Conservation (phyloP, 179 eudicot species). For the Nepenthes alata region DNA sequence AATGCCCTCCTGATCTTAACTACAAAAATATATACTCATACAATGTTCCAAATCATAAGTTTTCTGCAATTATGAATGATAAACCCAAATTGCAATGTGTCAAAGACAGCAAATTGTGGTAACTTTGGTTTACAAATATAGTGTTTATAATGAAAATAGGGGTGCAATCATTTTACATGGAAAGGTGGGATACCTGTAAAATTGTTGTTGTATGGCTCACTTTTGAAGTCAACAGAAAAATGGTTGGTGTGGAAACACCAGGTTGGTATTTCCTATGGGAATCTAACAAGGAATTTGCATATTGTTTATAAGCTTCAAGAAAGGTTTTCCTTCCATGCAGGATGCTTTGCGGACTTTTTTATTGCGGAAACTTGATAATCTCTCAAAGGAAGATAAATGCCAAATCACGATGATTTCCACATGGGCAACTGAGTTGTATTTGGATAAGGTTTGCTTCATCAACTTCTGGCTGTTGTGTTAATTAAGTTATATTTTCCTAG, state of each 20-base stretch:
- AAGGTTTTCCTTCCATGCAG: conserved; percentile 32
- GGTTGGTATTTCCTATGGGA: not conserved
- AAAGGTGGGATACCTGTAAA: not conserved
- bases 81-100: no score
- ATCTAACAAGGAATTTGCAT: not conserved
- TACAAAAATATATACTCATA: no score
- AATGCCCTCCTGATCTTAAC: no score
- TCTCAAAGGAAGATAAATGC: conserved; percentile 76
- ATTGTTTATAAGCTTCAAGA: not conserved
- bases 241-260: not conserved
- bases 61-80: no score
- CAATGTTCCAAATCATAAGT: no score
- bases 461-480: not conserved
- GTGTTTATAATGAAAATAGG: no score
- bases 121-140: no score
- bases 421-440: conserved; percentile 82
- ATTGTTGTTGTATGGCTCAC: not conserved
- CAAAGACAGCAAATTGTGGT: no score
- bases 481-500: not conserved
- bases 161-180: no score
- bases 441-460: conserved; percentile 68
- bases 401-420: conserved; percentile 95
- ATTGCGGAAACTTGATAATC: conserved; percentile 83
- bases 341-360: conserved; percentile 89
- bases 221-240: not conserved